Percentiles rank a stretch among this genome's conserved stretches.
Evolutionary conservation across 1,284 basidiomycete species (phyloP).

Genomic region (Apiotrichum akiyoshidainum): DNA sequence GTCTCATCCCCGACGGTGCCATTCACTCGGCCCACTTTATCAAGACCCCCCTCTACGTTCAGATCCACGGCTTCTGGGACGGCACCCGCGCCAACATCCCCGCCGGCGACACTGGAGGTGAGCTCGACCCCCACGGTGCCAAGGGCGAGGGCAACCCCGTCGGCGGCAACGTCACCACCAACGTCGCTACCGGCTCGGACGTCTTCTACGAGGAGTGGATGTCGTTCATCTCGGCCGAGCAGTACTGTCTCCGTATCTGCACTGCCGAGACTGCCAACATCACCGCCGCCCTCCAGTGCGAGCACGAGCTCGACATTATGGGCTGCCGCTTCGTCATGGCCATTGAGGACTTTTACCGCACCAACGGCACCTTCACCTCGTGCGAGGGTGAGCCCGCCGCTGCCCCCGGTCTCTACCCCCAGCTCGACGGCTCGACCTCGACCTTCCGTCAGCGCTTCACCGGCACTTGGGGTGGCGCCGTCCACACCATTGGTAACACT

Average conservation of each 20-base stretch:
- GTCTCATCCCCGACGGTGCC: constrained; percentile 48
- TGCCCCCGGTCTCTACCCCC: constrained; percentile 49
- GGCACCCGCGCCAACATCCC: constrained; percentile 52
- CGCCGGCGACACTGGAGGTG: constrained; percentile 52
- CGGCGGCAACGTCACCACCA: constrained; percentile 56
- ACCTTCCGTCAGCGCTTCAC: constrained; percentile 52
- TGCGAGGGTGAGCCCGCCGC: constrained; percentile 51
- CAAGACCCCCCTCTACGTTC: constrained; percentile 47
- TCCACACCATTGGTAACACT: constrained; percentile 41
- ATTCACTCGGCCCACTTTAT: constrained; percentile 40
- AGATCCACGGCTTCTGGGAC: constrained; percentile 54
- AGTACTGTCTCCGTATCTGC: constrained; percentile 52
- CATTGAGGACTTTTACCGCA: constrained; percentile 40
- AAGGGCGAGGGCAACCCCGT: constrained; percentile 54
- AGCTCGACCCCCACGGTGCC: constrained; percentile 54
- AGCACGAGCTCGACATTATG: constrained; percentile 50
- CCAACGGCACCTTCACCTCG: constrained; percentile 47
- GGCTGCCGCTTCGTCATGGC: constrained; percentile 53
- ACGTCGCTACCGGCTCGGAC: constrained; percentile 52
- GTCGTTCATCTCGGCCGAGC: constrained; percentile 48
- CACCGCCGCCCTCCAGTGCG: constrained; percentile 43
- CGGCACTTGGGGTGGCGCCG: constrained; percentile 33
- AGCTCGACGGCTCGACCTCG: constrained; percentile 40
- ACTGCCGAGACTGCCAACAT: constrained; percentile 44
- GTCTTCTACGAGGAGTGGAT: constrained; percentile 57